phyloP scores from a whole-genome alignment of 2,329 filamentous ascomycete genomes.

The Fusarium austroafricanum region DNA sequence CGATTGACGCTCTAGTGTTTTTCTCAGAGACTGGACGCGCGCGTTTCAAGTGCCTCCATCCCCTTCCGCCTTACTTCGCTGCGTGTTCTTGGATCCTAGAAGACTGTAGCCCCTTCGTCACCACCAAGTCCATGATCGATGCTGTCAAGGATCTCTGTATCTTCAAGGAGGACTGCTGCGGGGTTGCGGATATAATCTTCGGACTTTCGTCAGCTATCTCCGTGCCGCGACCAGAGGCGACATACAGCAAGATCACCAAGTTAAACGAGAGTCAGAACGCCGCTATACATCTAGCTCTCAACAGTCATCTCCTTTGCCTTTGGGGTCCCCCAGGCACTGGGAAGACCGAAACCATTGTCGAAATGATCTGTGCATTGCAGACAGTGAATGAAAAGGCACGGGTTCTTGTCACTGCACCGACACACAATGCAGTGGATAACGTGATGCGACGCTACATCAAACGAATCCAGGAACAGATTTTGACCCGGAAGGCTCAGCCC shows the following conservation, averaged over 20 bases:
- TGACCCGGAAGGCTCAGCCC: background rate
- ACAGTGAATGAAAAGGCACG: constrained; percentile 37
- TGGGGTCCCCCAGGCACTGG: constrained; percentile 60
- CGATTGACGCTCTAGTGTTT: constrained; percentile 54
- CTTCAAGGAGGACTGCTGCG: constrained; percentile 48
- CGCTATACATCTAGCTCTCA: constrained; percentile 41
- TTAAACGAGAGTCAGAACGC: constrained; percentile 35
- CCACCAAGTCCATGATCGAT: constrained; percentile 54
- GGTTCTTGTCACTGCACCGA: constrained; percentile 56
- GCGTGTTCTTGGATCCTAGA: constrained; percentile 53
- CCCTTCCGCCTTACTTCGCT: constrained; percentile 51
- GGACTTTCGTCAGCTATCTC: background rate
- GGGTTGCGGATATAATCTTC: constrained; percentile 40
- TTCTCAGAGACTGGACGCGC: constrained; percentile 43
- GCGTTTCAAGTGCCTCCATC: constrained; percentile 54
- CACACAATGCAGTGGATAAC: constrained; percentile 60
- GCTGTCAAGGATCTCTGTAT: constrained; percentile 50
- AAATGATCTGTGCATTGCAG: constrained; percentile 52
- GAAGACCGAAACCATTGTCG: constrained; percentile 57
- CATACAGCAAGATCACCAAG: background rate
- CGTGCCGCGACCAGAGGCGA: rapidly evolving
- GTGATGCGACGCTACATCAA: constrained; percentile 52
- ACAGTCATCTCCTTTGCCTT: constrained; percentile 51
- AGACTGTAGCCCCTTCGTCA: constrained; percentile 57
- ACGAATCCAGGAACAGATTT: background rate